These are phyloP conservation scores for Lachancea sp. DNA, from an alignment of 805 yeast species.

Conservation along the genomic window DNA sequence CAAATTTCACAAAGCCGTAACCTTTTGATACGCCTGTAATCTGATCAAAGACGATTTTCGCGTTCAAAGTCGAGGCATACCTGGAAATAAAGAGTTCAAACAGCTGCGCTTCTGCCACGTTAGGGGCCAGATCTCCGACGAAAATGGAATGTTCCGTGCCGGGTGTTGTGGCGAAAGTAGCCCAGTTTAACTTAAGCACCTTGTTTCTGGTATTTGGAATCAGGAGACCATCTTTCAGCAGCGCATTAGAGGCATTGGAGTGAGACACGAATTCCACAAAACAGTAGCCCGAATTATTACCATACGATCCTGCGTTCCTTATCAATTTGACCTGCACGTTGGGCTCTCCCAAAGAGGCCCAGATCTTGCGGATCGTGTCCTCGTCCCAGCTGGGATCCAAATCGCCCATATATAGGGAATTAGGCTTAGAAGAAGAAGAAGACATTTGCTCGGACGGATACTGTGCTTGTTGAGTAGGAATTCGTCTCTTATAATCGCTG, in stretches of 20 bases:
- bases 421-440: slow-evolving; percentile 9
- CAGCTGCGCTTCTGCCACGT: slow-evolving; percentile 60
- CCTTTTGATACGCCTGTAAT: slow-evolving; percentile 68
- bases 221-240: slow-evolving; percentile 58
- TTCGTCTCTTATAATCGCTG: slow-evolving; percentile 4
- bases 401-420: slow-evolving; percentile 81
- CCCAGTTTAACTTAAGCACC: slow-evolving; percentile 72
- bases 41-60: slow-evolving; percentile 72
- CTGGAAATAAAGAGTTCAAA: slow-evolving; percentile 60
- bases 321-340: slow-evolving; percentile 60
- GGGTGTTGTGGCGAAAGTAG: slow-evolving; percentile 35
- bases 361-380: slow-evolving; percentile 52
- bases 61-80: slow-evolving; percentile 69
- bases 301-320: slow-evolving; percentile 32
- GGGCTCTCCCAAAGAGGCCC: slow-evolving; percentile 64
- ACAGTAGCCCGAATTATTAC: slow-evolving; percentile 64
- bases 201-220: slow-evolving; percentile 55
- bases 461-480: not conserved
- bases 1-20: slow-evolving; percentile 83
- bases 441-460: not conserved
- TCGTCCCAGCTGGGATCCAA: slow-evolving; percentile 83
- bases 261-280: slow-evolving; percentile 66
- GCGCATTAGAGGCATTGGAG: slow-evolving; percentile 58
- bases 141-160: slow-evolving; percentile 58
- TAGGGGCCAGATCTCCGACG: slow-evolving; percentile 78